Evolutionary conservation across 495 filamentous ascomycete species (phyloP).

Genomic region (Trichoderma reesei): DNA sequence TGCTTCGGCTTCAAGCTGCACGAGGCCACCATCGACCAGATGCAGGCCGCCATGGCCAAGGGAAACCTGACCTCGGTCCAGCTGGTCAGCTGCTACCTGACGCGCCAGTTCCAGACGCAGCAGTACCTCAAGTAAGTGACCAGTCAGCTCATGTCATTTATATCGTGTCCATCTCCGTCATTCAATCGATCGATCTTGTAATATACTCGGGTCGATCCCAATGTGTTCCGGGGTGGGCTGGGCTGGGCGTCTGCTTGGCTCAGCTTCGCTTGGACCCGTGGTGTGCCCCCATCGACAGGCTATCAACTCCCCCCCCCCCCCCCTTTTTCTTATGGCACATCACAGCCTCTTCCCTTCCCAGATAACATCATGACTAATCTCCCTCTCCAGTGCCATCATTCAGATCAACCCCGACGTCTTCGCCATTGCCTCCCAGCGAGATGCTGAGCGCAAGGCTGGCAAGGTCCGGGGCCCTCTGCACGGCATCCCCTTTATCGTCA

Average conservation of each 20-base stretch:
- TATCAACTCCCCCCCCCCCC: too few relatives aligned
- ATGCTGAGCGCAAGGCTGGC: conserved; percentile 47
- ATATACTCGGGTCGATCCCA: background rate
- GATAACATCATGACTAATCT: background rate
- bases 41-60: conserved; percentile 29
- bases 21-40: conserved; percentile 41
- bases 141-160: background rate
- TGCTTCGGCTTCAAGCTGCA: conserved; percentile 54
- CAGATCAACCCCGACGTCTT: conserved; percentile 54
- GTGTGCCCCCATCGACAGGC: too few relatives aligned
- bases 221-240: too few relatives aligned
- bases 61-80: conserved; percentile 33
- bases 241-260: background rate
- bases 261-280: too few relatives aligned
- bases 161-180: too few relatives aligned
- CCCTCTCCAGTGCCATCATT: conserved; percentile 39
- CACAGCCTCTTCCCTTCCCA: too few relatives aligned
- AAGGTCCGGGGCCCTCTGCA: conserved; percentile 52
- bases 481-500: conserved; percentile 64
- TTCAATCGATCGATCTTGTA: background rate
- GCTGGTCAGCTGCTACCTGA: conserved; percentile 42
- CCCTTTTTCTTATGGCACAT: too few relatives aligned
- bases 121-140: conserved; percentile 48
- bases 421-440: conserved; percentile 41
- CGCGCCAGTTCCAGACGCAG: conserved; percentile 44